A percentile compares a stretch with the other conserved stretches of the same genome.
Conservation (phyloP, 2,329 filamentous ascomycete genomes). For the Parascedosporium putredinis region DNA sequence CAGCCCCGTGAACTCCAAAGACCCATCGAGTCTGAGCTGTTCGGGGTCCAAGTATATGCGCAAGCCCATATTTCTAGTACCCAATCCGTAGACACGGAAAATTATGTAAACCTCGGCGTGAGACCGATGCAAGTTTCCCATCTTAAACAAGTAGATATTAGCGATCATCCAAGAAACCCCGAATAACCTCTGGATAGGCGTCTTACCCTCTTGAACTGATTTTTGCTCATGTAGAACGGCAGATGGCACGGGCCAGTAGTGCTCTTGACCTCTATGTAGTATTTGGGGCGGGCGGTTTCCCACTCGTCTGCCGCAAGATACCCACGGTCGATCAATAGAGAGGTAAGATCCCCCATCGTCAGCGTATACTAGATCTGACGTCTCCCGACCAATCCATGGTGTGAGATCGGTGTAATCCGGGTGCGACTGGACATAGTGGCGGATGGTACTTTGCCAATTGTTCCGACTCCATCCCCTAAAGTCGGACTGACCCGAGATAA, state of each 20-base stretch:
- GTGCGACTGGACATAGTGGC: too few relatives aligned
- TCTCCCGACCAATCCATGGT: too few relatives aligned
- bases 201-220: background rate
- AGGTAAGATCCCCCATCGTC: background rate
- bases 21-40: background rate
- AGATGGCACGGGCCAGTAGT: background rate
- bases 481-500: too few relatives aligned
- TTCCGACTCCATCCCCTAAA: too few relatives aligned
- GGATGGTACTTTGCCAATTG: too few relatives aligned
- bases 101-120: background rate
- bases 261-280: background rate
- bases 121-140: background rate
- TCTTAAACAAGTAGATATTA: background rate
- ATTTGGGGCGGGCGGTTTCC: background rate
- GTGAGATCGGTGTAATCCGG: too few relatives aligned
- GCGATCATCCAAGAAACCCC: too few relatives aligned
- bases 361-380: too few relatives aligned
- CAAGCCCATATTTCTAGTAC: background rate
- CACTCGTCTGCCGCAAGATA: background rate
- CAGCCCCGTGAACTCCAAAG: background rate
- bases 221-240: background rate
- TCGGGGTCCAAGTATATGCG: background rate
- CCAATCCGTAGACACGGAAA: background rate
- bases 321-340: background rate
- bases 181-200: background rate